A percentile compares a stretch with the other conserved stretches of the same genome.
These are phyloP conservation scores for Yarrowia osloensis DNA, from an alignment of 805 yeast species.

Conservation along the genomic window DNA sequence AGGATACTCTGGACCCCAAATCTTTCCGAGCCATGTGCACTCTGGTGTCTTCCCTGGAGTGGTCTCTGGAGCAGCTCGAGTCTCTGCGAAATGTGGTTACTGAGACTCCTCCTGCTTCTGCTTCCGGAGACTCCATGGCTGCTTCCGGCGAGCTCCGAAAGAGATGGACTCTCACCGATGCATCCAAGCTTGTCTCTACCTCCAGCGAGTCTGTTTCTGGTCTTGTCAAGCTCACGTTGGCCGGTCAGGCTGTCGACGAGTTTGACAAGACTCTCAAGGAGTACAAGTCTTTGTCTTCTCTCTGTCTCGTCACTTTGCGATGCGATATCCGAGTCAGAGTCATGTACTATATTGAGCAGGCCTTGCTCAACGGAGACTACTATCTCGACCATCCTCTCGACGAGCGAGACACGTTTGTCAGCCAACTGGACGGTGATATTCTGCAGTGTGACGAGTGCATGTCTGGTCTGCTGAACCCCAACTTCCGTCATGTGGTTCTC, in stretches of 20 bases:
- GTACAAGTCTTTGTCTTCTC: constrained; percentile 38
- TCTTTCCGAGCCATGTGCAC: constrained; percentile 55
- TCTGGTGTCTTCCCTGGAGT: constrained; percentile 55
- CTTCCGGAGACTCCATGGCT: constrained; percentile 1
- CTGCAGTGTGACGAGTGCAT: constrained; percentile 51
- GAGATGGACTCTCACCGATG: constrained; percentile 42
- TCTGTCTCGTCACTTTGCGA: constrained; percentile 50
- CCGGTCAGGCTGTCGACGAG: constrained; percentile 37
- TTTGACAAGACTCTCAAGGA: constrained; percentile 39
- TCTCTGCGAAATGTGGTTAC: constrained; percentile 20
- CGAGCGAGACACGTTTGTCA: constrained; percentile 59
- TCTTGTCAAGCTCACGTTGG: constrained; percentile 34
- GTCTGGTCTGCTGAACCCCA: constrained; percentile 40
- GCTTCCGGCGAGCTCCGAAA: constrained; percentile 36
- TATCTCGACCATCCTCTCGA: constrained; percentile 55
- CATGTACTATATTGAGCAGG: constrained; percentile 53
- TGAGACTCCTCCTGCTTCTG: constrained; percentile 15
- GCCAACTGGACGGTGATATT: constrained; percentile 53
- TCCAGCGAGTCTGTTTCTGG: constrained; percentile 13
- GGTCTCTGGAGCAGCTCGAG: constrained; percentile 42
- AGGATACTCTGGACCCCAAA: constrained; percentile 57
- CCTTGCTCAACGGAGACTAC: constrained; percentile 55
- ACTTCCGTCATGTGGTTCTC: constrained; percentile 43
- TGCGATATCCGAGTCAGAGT: constrained; percentile 59
- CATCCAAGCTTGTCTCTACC: constrained; percentile 30